A percentile compares a stretch with the other conserved stretches of the same genome.
phyloP scores from a whole-genome alignment of 2,329 filamentous ascomycete species.

The Fusarium sp. region DNA sequence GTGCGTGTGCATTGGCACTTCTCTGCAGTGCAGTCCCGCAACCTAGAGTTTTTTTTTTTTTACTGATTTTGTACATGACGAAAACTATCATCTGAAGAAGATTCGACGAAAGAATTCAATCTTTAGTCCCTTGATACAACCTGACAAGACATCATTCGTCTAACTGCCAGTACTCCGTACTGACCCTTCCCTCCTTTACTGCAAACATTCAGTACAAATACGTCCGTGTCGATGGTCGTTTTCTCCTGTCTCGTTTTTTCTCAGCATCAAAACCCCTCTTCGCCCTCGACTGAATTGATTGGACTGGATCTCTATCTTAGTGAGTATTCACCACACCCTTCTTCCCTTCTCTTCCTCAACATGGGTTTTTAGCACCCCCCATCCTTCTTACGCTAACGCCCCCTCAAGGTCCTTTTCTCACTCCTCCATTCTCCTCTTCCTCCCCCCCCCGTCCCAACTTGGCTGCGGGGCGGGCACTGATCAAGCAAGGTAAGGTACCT shows the following conservation, averaged over 20 bases:
- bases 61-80: neutral
- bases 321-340: slow-evolving; percentile 33
- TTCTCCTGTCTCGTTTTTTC: slow-evolving; percentile 21
- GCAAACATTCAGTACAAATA: neutral
- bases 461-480: slow-evolving; percentile 35
- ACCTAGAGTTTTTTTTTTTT: neutral
- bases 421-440: slow-evolving; percentile 36
- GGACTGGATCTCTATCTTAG: slow-evolving; percentile 15
- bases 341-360: slow-evolving; percentile 28
- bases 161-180: neutral
- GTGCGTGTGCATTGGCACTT: slow-evolving; percentile 14
- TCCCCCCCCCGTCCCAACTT: slow-evolving; percentile 43
- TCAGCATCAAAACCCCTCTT: slow-evolving; percentile 27
- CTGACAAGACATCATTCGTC: neutral
- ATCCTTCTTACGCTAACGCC: slow-evolving; percentile 7
- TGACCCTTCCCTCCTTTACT: neutral
- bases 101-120: neutral
- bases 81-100: neutral
- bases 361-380: slow-evolving; percentile 8
- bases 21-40: slow-evolving; percentile 3
- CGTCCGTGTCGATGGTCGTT: slow-evolving; percentile 4
- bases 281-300: slow-evolving; percentile 21
- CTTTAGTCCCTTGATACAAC: neutral
- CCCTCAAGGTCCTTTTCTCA: slow-evolving; percentile 12
- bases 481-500: slow-evolving; percentile 36